Evolutionary conservation across 768 basidiomycete species (phyloP).

Genomic region (Auriscalpium vulgare): DNA sequence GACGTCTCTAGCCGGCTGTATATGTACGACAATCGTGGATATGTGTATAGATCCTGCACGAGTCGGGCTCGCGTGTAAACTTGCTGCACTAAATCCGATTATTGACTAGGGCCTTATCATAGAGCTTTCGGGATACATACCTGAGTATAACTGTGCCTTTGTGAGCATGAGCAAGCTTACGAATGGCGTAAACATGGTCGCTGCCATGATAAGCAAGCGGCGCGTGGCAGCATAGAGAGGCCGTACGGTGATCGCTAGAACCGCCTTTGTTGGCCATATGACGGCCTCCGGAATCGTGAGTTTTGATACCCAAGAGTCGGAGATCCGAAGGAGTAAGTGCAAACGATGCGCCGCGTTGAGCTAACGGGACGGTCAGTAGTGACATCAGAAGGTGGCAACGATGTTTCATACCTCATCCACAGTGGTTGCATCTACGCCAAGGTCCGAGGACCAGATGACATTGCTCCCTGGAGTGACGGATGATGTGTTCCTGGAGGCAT

Average conservation of each 20-base stretch:
- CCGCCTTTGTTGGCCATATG: neutral
- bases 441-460: neutral
- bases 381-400: neutral
- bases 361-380: neutral
- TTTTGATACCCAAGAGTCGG: conserved; percentile 12
- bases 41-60: conserved; percentile 5
- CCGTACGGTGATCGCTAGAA: neutral
- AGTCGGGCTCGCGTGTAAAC: conserved; percentile 7
- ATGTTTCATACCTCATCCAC: neutral
- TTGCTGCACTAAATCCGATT: conserved; percentile 7
- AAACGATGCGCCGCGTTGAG: conserved; percentile 12
- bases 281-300: conserved; percentile 10
- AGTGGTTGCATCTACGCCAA: neutral
- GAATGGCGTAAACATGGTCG: neutral
- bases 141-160: neutral
- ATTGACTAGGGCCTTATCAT: neutral
- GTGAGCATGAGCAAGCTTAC: neutral
- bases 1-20: conserved; percentile 14
- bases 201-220: neutral
- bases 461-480: neutral
- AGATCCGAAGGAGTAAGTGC: conserved; percentile 8
- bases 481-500: neutral
- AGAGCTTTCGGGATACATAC: conserved; percentile 1
- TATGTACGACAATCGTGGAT: conserved; percentile 11
- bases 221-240: neutral